Percentiles rank a stretch among this genome's conserved stretches.
Evolutionary conservation across 306 rosid genomes (phyloP).

Genomic region (Sophora flavescens): DNA sequence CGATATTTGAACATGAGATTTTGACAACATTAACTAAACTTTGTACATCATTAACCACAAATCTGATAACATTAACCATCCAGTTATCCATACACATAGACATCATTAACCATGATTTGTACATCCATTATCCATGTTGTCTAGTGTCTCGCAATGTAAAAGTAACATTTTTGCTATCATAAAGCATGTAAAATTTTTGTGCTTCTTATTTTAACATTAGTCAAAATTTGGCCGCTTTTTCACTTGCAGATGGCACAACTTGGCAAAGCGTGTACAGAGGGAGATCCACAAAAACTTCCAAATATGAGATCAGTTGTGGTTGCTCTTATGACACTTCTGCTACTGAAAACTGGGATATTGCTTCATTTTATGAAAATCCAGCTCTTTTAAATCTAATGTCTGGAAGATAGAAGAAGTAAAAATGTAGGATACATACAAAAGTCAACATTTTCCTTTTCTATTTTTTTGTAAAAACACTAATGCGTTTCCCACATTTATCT

Average conservation of each 20-base stretch:
- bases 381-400: constrained; percentile 71
- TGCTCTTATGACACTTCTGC: constrained; percentile 77
- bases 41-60: too few relatives aligned
- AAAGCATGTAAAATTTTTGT: constrained; percentile 1
- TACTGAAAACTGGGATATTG: constrained; percentile 85
- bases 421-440: not conserved
- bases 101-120: too few relatives aligned
- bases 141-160: too few relatives aligned
- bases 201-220: constrained; percentile 2
- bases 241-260: constrained; percentile 80
- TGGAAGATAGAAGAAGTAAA: constrained; percentile 58
- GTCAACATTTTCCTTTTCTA: not conserved
- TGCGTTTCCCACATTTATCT: constrained; percentile 1
- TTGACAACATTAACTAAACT: too few relatives aligned
- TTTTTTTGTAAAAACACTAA: not conserved
- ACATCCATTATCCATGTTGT: too few relatives aligned
- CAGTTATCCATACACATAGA: too few relatives aligned
- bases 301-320: constrained; percentile 90
- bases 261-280: constrained; percentile 77
- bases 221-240: constrained; percentile 29
- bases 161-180: not conserved
- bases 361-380: constrained; percentile 74
- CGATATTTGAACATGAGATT: too few relatives aligned
- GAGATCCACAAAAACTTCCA: constrained; percentile 73
- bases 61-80: too few relatives aligned